Evolutionary conservation across 1,139 yeast genomes (phyloP).

Genomic region (Saccharomycopsis hybrid): DNA sequence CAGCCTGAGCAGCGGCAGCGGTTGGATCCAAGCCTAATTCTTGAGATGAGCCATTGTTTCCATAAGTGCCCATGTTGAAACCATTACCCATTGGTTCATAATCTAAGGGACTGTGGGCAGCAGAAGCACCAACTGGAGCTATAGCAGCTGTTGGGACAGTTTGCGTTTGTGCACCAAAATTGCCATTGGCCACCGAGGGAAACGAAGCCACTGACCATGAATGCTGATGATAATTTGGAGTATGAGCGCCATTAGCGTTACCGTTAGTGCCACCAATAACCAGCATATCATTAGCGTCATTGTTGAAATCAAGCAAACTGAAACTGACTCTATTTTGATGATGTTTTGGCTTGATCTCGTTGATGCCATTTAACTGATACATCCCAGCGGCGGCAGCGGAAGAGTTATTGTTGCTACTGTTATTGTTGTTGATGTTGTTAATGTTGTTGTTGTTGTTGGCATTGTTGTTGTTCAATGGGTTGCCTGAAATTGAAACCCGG

Average conservation of each 20-base stretch:
- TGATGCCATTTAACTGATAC: neutral
- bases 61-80: neutral
- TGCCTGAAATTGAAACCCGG: too few species aligned
- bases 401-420: conserved; percentile 2
- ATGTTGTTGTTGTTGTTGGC: neutral
- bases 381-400: neutral
- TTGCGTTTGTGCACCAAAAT: neutral
- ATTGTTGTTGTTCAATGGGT: too few species aligned
- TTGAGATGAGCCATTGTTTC: neutral
- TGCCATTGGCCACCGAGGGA: neutral
- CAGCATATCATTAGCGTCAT: neutral
- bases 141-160: neutral
- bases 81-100: neutral
- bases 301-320: neutral
- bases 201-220: conserved; percentile 21
- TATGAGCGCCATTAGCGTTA: neutral
- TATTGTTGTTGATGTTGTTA: conserved; percentile 1
- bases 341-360: too few species aligned
- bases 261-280: neutral
- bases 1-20: neutral
- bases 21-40: neutral
- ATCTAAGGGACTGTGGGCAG: neutral
- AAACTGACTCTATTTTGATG: neutral
- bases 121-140: neutral
- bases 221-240: conserved; percentile 11